Base-by-base conservation (phyloP, 2,329 filamentous ascomycete genomes). In the Fusarium sp. region DNA sequence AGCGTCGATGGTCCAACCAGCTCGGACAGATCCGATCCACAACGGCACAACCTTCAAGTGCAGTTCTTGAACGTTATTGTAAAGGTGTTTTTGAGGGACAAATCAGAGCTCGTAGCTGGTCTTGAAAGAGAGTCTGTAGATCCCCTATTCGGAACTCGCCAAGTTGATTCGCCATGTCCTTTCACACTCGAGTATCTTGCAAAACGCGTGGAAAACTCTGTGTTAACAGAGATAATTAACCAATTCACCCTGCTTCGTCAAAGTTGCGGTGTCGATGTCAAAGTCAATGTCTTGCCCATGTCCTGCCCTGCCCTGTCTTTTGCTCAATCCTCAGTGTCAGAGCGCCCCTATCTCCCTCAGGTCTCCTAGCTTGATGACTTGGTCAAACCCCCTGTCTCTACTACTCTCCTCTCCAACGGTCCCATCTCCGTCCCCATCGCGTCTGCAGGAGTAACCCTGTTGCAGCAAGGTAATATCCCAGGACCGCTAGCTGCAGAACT, bases 381-480 rank as follows among this genome's bases (percentile, higher is more conserved):
- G 33, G 33, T 35, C 41, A 17, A 32, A 19, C 10, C 57, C 67
- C 57, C 50, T 55, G 58, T 17, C 35, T 48, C 49, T 33, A 2
- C 30, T 9, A 26, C 26, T 26, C 3, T 26, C 26, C 30, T 47
- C 30, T 65, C 37, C 54, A 70, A 70, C 59, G 58, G 62, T 68
- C 54, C 67, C 67, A 53, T 68, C 54, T 30, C 51, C 44, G 48
- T 33, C 51, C 44, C 50, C 60, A 62, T 55, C 58, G 48, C 67
- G 45, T 53, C 73, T 76, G 74, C 74, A 75, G 69, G 71, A 74
- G 69, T 65, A 75, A 66, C 74, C 73, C 67, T 72, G 72, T 51
- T 71, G 71, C 72, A 74, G 60, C 68, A 66, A 71, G 71, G 71
- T 75, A 76, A 76, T 76, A 73, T 76, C 72, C 72, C 69, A 65